Percentiles rank a stretch among this genome's conserved stretches.
Evolutionary conservation across 306 rosid species (phyloP).

Genomic region (Quercus robur): DNA sequence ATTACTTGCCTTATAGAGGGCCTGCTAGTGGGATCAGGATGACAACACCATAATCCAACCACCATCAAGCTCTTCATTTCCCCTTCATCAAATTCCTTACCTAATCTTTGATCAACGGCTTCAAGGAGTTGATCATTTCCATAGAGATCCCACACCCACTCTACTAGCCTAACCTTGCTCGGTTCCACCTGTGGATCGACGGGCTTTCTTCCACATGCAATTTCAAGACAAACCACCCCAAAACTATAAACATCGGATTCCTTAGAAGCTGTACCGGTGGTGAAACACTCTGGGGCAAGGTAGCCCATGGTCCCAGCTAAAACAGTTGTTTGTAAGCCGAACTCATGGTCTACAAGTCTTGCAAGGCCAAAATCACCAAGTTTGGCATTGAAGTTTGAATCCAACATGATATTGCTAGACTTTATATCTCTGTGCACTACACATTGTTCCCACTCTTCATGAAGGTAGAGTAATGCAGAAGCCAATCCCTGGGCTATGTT

Average conservation of each 20-base stretch:
- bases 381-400: too few relatives aligned
- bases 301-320: too few relatives aligned
- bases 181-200: constrained; percentile 14
- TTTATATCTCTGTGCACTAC: too few relatives aligned
- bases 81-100: constrained; percentile 8
- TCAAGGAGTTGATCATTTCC: constrained; percentile 25
- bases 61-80: constrained; percentile 23
- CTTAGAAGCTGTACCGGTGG: too few relatives aligned
- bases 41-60: constrained; percentile 40
- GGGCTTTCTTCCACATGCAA: constrained; percentile 31
- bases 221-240: constrained; percentile 40
- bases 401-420: too few relatives aligned
- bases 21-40: constrained; percentile 23
- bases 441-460: too few relatives aligned
- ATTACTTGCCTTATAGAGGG: constrained; percentile 38
- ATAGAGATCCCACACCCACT: constrained; percentile 43
- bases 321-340: too few relatives aligned
- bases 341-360: too few relatives aligned
- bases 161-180: constrained; percentile 24
- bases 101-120: constrained; percentile 25
- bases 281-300: too few relatives aligned
- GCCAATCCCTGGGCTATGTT: too few relatives aligned
- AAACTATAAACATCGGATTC: constrained; percentile 8
- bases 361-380: too few relatives aligned
- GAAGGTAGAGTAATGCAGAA: too few relatives aligned